phyloP scores from a whole-genome alignment of 768 basidiomycete genomes.

The Dacryopinax spathularia region DNA sequence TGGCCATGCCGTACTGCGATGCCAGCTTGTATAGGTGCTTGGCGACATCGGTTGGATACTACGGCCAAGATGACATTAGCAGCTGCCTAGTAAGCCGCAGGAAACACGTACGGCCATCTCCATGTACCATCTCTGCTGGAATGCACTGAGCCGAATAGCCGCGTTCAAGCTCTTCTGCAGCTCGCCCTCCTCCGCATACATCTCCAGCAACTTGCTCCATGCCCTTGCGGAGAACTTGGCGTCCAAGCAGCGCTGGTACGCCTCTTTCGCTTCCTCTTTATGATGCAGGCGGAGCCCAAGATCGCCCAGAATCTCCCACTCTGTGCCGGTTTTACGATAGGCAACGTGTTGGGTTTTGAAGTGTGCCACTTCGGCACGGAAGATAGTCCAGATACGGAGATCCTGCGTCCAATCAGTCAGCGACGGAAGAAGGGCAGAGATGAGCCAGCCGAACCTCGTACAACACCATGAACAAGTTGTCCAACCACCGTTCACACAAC shows the following conservation, averaged over 20 bases:
- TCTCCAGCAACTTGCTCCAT: slow-evolving; percentile 85
- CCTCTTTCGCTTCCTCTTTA: slow-evolving; percentile 97
- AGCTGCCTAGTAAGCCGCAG: background rate
- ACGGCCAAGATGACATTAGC: slow-evolving; percentile 9
- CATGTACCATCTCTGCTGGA: slow-evolving; percentile 76
- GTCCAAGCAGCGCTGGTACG: slow-evolving; percentile 88
- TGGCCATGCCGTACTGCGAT: slow-evolving; percentile 81
- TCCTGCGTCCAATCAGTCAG: slow-evolving; percentile 39
- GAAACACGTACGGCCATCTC: slow-evolving; percentile 61
- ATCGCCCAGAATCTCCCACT: slow-evolving; percentile 98
- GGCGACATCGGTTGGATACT: slow-evolving; percentile 87
- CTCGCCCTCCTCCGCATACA: slow-evolving; percentile 94
- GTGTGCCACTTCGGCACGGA: slow-evolving; percentile 94
- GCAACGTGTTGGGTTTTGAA: slow-evolving; percentile 98
- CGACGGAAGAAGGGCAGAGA: background rate
- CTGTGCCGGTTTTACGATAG: slow-evolving; percentile 88
- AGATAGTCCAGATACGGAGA: slow-evolving; percentile 95
- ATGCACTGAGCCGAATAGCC: slow-evolving; percentile 82
- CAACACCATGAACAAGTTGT: slow-evolving; percentile 95
- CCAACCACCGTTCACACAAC: slow-evolving; percentile 92
- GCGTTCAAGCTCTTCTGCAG: slow-evolving; percentile 81
- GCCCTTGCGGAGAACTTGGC: slow-evolving; percentile 79
- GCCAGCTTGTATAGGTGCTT: slow-evolving; percentile 87
- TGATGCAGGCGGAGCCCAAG: slow-evolving; percentile 86
- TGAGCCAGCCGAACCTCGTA: slow-evolving; percentile 55